Conservation (phyloP, 1,284 basidiomycete genomes). For the Ceratorhiza oryzae-sativae region DNA sequence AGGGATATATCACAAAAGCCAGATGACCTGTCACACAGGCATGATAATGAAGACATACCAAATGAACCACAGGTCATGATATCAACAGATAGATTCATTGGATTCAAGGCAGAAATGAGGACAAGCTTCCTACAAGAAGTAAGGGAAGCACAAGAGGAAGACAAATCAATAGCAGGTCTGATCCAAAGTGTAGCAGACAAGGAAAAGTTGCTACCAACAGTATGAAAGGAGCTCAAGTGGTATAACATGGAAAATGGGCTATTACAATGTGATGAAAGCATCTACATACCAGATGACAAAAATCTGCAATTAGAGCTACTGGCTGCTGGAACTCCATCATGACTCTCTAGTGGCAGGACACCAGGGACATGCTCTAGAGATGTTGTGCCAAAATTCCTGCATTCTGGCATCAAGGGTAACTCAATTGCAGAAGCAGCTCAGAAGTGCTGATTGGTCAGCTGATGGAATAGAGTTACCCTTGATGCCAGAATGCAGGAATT, state of each 20-base stretch:
- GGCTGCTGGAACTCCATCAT: constrained; percentile 48
- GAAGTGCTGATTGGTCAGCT: too few species aligned
- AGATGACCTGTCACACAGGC: constrained; percentile 54
- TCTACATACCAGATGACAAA: constrained; percentile 44
- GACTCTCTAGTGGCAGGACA: constrained; percentile 53
- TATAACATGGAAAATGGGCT: not conserved
- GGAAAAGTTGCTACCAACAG: not conserved
- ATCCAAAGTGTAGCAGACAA: not conserved
- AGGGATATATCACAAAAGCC: constrained; percentile 45
- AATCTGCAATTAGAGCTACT: constrained; percentile 46
- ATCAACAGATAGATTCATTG: not conserved
- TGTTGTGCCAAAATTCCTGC: too few species aligned
- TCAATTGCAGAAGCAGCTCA: too few species aligned
- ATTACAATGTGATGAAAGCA: not conserved
- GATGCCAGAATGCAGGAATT: too few species aligned
- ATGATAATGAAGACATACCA: constrained; percentile 52
- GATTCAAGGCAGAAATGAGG: constrained; percentile 15
- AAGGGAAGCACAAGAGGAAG: not conserved
- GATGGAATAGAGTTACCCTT: too few species aligned
- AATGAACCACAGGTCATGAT: constrained; percentile 41
- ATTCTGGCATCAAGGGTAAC: too few species aligned
- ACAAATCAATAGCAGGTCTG: not conserved
- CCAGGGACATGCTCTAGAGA: constrained; percentile 49
- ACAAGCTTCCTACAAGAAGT: constrained; percentile 6
- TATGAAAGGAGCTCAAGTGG: not conserved